Conservation (phyloP, 148 eudicot species). For the Amaranthus hypochondriacus region DNA sequence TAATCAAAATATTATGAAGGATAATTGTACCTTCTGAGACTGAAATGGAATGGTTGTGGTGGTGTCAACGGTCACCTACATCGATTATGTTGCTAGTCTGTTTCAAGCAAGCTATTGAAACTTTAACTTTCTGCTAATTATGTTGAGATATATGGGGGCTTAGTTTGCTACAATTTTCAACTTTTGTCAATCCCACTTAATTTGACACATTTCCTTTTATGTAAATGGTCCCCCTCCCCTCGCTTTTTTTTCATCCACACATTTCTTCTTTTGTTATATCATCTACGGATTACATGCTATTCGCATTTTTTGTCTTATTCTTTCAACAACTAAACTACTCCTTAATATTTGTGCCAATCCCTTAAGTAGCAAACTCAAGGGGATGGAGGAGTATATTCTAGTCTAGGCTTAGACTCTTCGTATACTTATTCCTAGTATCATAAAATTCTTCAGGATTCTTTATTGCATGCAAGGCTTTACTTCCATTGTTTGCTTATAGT, state of each 20-base stretch:
- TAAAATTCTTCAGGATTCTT: neutral
- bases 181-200: too few relatives aligned
- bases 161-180: too few relatives aligned
- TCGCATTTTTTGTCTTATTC: too few relatives aligned
- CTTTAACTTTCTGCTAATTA: neutral
- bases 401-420: neutral
- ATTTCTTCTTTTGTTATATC: too few relatives aligned
- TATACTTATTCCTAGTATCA: neutral
- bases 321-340: too few relatives aligned
- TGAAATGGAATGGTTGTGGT: neutral
- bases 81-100: neutral
- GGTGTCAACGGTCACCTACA: neutral
- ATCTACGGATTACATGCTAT: too few relatives aligned
- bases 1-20: neutral
- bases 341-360: too few relatives aligned
- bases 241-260: too few relatives aligned
- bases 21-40: neutral
- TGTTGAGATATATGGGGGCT: neutral
- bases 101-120: neutral
- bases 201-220: too few relatives aligned
- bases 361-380: too few relatives aligned
- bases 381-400: too few relatives aligned
- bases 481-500: neutral
- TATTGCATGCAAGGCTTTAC: slow-evolving; percentile 10
- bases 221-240: too few relatives aligned